These are phyloP conservation scores for Fusarium equiseti DNA, from an alignment of 2,329 filamentous ascomycete genomes.

Conservation along the genomic window DNA sequence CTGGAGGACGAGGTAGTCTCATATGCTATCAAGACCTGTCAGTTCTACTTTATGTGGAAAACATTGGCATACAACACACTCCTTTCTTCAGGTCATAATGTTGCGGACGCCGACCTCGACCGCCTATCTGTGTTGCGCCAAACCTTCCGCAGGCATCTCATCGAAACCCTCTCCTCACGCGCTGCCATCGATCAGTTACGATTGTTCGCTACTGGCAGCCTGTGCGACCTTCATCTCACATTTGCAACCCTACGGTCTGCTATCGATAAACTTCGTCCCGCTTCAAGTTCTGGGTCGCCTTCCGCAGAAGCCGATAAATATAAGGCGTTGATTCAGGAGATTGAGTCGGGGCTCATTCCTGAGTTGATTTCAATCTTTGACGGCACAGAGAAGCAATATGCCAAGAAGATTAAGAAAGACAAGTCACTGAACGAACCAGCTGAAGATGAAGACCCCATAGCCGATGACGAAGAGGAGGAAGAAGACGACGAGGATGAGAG, in stretches of 20 bases:
- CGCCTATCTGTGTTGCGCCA: constrained; percentile 67
- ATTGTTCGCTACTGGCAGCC: constrained; percentile 77
- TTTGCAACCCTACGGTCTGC: constrained; percentile 78
- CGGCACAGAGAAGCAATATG: constrained; percentile 79
- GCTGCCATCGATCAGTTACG: constrained; percentile 82
- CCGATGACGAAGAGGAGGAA: constrained; percentile 67
- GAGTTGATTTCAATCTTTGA: constrained; percentile 83
- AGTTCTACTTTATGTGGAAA: constrained; percentile 98
- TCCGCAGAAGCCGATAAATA: constrained; percentile 49
- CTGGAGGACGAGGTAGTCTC: constrained; percentile 83
- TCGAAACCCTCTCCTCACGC: constrained; percentile 75
- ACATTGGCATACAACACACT: constrained; percentile 69
- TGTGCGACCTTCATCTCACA: constrained; percentile 85
- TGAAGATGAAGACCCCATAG: constrained; percentile 79
- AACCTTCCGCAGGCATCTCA: constrained; percentile 71
- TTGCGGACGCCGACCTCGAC: constrained; percentile 71
- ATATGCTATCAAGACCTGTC: constrained; percentile 79
- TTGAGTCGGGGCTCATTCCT: constrained; percentile 71
- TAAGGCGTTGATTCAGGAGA: constrained; percentile 71
- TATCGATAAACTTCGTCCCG: constrained; percentile 56
- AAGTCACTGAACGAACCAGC: constrained; percentile 70
- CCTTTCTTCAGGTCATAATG: constrained; percentile 65
- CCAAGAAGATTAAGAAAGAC: constrained; percentile 73
- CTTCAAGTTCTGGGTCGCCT: constrained; percentile 44
- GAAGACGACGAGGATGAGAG: constrained; percentile 68